Evolutionary conservation across 1,284 basidiomycete species (phyloP).

Genomic region (Microbotryum saponariae): DNA sequence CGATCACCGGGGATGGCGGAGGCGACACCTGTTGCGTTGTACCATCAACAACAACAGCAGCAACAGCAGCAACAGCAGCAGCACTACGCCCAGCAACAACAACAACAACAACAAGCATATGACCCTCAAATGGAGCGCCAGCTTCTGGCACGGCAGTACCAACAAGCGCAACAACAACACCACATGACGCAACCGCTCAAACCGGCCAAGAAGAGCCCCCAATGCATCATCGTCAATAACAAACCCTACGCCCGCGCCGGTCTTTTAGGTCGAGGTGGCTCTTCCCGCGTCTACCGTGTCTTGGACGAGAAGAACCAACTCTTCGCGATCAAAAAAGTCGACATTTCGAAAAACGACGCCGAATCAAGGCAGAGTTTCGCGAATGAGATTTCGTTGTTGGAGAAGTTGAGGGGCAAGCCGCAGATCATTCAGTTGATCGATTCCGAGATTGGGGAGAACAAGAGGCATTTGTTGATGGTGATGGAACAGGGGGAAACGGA

Average conservation of each 20-base stretch:
- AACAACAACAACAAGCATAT: conserved; percentile 17
- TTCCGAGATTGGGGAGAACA: conserved; percentile 57
- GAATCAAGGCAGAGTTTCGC: conserved; percentile 85
- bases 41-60: conserved; percentile 22
- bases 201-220: conserved; percentile 14
- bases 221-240: conserved; percentile 53
- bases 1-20: conserved; percentile 26
- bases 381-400: conserved; percentile 83
- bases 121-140: background rate
- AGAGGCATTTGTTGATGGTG: conserved; percentile 58
- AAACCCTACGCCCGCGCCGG: conserved; percentile 72
- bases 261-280: conserved; percentile 81
- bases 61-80: conserved; percentile 13
- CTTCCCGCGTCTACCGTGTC: conserved; percentile 86
- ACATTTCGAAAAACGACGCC: conserved; percentile 66
- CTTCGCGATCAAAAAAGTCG: conserved; percentile 80
- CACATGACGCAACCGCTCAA: conserved; percentile 6
- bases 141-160: background rate
- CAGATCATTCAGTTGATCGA: conserved; percentile 83
- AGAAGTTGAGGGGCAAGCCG: conserved; percentile 75
- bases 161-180: conserved; percentile 15
- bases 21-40: conserved; percentile 23
- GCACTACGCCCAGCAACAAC: conserved; percentile 12
- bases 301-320: conserved; percentile 64
- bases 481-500: conserved; percentile 94